Percentiles rank a stretch among this genome's conserved stretches.
Evolutionary conservation across 1,139 yeast species (phyloP).

Genomic region (Sugiyamaella japonica): DNA sequence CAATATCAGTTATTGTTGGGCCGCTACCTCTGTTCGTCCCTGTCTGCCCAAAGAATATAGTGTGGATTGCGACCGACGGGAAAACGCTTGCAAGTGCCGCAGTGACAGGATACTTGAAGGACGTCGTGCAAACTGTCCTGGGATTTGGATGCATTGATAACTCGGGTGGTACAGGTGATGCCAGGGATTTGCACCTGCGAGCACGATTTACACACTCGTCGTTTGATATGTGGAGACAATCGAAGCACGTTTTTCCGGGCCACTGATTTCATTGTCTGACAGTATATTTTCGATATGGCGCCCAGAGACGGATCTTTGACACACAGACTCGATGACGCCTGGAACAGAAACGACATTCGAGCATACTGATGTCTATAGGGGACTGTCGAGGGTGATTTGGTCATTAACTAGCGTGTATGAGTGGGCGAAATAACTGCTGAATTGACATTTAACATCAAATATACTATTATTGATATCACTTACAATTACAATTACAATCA

Average conservation of each 20-base stretch:
- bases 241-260: slow-evolving; percentile 65
- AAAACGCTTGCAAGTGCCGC: slow-evolving; percentile 43
- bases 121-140: slow-evolving; percentile 37
- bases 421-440: no score
- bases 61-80: slow-evolving; percentile 44
- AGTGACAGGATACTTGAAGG: slow-evolving; percentile 37
- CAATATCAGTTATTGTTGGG: no score
- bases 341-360: slow-evolving; percentile 58
- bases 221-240: slow-evolving; percentile 59
- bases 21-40: not conserved
- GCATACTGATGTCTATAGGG: slow-evolving; percentile 61
- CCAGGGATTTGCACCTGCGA: slow-evolving; percentile 52
- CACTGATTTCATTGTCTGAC: slow-evolving; percentile 43
- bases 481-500: no score
- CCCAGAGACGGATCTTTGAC: slow-evolving; percentile 2
- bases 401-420: no score
- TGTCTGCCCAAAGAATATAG: slow-evolving; percentile 35
- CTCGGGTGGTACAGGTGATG: slow-evolving; percentile 40
- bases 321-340: slow-evolving; percentile 46
- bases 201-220: slow-evolving; percentile 63
- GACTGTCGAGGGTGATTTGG: slow-evolving; percentile 26
- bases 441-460: no score
- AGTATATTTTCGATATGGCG: slow-evolving; percentile 43
- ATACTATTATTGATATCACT: no score
- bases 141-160: slow-evolving; percentile 36